Conservation (phyloP, 2,329 filamentous ascomycete species). For the Aspergillus latus region DNA sequence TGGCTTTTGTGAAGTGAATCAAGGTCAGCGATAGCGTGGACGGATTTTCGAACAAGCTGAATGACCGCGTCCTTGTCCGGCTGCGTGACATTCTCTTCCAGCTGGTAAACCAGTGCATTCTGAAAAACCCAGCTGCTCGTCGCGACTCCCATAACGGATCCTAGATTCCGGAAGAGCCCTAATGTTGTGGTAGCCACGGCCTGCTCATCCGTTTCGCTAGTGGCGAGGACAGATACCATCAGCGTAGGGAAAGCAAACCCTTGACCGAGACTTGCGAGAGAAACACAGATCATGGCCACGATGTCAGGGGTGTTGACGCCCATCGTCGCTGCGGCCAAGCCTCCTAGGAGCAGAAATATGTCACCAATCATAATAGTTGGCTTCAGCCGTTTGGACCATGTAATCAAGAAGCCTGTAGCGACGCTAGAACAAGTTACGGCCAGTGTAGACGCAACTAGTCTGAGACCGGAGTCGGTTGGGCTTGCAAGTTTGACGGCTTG, state of each 20-base stretch:
- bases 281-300: constrained; percentile 57
- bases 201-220: constrained; percentile 61
- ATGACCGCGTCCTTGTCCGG: constrained; percentile 57
- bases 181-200: constrained; percentile 70
- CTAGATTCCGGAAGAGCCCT: constrained; percentile 69
- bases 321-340: constrained; percentile 52
- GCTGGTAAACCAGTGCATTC: constrained; percentile 63
- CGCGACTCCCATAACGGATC: constrained; percentile 72
- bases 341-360: constrained; percentile 52
- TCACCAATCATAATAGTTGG: constrained; percentile 58
- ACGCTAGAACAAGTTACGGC: constrained; percentile 57
- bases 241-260: constrained; percentile 66
- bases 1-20: constrained; percentile 48
- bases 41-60: constrained; percentile 51
- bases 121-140: constrained; percentile 71
- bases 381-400: constrained; percentile 59
- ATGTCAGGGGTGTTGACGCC: constrained; percentile 52
- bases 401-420: constrained; percentile 62
- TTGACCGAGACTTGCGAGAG: constrained; percentile 58
- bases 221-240: constrained; percentile 63
- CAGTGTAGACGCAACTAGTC: constrained; percentile 64
- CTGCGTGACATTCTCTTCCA: constrained; percentile 60
- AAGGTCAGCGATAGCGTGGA: constrained; percentile 49
- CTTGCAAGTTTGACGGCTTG: constrained; percentile 70
- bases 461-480: constrained; percentile 70